Evolutionary conservation across 106 monocot genomes (phyloP).

Genomic region (Agapanthus africanus): DNA sequence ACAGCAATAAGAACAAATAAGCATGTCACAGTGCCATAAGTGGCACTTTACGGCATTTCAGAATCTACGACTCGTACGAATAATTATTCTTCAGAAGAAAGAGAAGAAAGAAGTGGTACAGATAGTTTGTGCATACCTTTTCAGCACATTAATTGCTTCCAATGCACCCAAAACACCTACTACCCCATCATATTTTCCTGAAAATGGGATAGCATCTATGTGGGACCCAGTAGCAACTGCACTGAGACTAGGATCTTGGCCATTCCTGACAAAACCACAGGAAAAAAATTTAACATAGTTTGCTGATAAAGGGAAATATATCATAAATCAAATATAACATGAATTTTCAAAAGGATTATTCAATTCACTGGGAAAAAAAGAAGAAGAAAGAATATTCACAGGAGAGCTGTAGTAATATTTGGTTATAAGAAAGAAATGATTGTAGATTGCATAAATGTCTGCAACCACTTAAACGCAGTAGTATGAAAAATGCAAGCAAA

Average conservation of each 20-base stretch:
- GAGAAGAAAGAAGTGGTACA: too few species aligned
- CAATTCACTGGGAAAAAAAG: too few species aligned
- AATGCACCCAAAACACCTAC: conserved; percentile 95
- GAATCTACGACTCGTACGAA: too few species aligned
- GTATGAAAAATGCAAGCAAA: background rate
- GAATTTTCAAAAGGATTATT: too few species aligned
- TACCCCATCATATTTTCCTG: conserved; percentile 98
- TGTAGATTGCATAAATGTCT: too few species aligned
- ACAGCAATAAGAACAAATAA: background rate
- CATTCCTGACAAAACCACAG: conserved; percentile 45
- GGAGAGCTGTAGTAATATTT: background rate
- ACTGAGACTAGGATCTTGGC: conserved; percentile 44
- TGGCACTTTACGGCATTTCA: background rate
- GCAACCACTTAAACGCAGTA: background rate
- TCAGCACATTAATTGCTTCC: conserved; percentile 83
- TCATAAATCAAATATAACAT: background rate
- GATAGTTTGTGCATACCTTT: conserved; percentile 43
- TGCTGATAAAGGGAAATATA: background rate
- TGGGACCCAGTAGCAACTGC: conserved; percentile 96
- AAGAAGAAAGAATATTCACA: background rate
- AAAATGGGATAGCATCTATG: conserved; percentile 92
- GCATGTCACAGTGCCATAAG: background rate
- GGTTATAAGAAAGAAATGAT: too few species aligned
- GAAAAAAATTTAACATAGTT: background rate
- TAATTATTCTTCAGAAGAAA: too few species aligned